These are phyloP conservation scores for Striga asiatica DNA, from an alignment of 257 asterid species.

Conservation along the genomic window DNA sequence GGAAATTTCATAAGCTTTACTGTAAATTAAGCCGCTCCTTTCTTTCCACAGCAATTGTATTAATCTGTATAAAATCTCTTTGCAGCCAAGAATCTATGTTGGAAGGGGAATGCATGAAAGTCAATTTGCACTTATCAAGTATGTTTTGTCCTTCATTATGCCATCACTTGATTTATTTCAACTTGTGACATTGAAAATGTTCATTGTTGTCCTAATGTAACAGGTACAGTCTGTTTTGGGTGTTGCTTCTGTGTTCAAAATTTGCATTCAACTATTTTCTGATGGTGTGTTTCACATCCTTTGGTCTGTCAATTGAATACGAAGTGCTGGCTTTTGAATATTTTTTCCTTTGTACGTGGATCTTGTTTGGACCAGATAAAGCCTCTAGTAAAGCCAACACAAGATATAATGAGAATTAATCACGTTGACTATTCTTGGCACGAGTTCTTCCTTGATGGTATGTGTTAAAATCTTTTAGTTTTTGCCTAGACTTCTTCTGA, in stretches of 20 bases:
- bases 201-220: slow-evolving; percentile 8
- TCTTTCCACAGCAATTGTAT: too few relatives aligned
- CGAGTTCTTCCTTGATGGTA: slow-evolving; percentile 66
- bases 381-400: slow-evolving; percentile 66
- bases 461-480: background rate
- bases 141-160: slow-evolving; percentile 19
- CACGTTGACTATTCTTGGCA: slow-evolving; percentile 65
- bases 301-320: slow-evolving; percentile 11
- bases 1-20: too few relatives aligned
- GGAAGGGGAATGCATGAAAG: slow-evolving; percentile 95
- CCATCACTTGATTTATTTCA: slow-evolving; percentile 6
- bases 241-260: slow-evolving; percentile 51
- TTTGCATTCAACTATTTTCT: slow-evolving; percentile 53
- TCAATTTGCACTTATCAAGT: slow-evolving; percentile 69
- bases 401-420: slow-evolving; percentile 48
- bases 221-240: slow-evolving; percentile 79
- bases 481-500: slow-evolving; percentile 9
- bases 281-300: slow-evolving; percentile 36
- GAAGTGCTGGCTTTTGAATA: background rate
- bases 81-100: slow-evolving; percentile 74
- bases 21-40: too few relatives aligned
- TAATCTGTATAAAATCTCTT: slow-evolving; percentile 14
- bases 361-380: slow-evolving; percentile 43
- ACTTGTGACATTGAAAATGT: slow-evolving; percentile 9
- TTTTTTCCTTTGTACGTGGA: slow-evolving; percentile 13